Evolutionary conservation across 2,329 filamentous ascomycete species (phyloP), one percentile per base, ranked within the genome.

Genomic region (Chaetomium sp.): DNA sequence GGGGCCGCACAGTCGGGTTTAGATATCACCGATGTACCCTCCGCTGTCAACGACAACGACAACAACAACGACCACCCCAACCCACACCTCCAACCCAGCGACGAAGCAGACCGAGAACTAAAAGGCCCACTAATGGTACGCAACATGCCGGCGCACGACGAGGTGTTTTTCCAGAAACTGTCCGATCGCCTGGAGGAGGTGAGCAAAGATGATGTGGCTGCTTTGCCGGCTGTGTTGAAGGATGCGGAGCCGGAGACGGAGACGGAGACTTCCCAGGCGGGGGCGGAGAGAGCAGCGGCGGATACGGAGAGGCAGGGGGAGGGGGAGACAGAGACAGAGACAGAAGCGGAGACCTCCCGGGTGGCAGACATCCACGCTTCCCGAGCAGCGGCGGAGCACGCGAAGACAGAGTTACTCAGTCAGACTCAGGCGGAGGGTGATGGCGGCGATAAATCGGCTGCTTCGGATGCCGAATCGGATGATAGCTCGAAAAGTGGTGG

Each of bases 81-180:
- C 49, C 59, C 67, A 14, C 48, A 65, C 5, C 61, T 76, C 37
- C 72, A 78, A 34, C 69, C 66, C 7, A 72, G 76, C 11, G 68
- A 70, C 4, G 19, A 27, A 27, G 19, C 19, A 27, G 80, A 82
- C 57, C 69, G 66, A 1, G 68, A 71, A 19, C 69, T 83, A 36
- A 77, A 73, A 52, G 79, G 78, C 0, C 80, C 79, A 7, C 62
- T 82, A 49, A 79, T 78, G 70, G 70, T 83, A 40, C 72, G 74
- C 56, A 83, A 83, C 59, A 76, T 79, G 56, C 79, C 79, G 1
- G 77, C 76, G 1, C 73, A 79, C 49, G 80, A 83, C 56, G 79
- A 81, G 61, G 68, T 77, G 27, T 83, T 83, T 59, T 76, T 79
- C 49, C 70, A 70, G 45, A 69, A 70, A 56, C 66, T 83, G 12